These are phyloP conservation scores for Hypoxylon sp. DNA, from an alignment of 2,329 filamentous ascomycete species.

Conservation along the genomic window DNA sequence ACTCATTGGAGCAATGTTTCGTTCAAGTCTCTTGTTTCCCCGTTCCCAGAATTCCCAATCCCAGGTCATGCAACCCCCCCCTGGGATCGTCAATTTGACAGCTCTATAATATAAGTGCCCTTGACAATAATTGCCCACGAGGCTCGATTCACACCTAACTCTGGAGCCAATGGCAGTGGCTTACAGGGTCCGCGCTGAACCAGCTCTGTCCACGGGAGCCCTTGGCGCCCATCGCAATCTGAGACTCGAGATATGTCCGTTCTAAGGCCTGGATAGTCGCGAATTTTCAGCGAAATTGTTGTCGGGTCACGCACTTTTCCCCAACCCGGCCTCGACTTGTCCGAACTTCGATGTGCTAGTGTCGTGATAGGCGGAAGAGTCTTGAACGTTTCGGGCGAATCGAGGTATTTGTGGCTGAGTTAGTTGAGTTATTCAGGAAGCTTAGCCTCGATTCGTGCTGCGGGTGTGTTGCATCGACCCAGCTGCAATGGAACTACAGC, in stretches of 20 bases:
- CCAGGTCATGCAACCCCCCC: constrained; percentile 37
- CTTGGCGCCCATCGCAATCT: constrained; percentile 35
- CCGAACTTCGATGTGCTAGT: constrained; percentile 28
- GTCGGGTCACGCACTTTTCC: constrained; percentile 42
- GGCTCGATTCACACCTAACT: constrained; percentile 31
- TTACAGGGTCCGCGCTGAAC: constrained; percentile 27
- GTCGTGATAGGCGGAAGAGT: constrained; percentile 34
- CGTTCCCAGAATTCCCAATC: constrained; percentile 17
- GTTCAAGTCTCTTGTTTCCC: constrained; percentile 7
- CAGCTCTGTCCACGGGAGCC: constrained; percentile 27
- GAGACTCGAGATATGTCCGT: constrained; percentile 24
- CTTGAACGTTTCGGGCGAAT: constrained; percentile 41
- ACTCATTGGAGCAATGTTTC: constrained; percentile 20
- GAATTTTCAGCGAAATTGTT: constrained; percentile 19
- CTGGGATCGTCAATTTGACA: constrained; percentile 34
- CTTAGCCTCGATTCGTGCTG: constrained; percentile 40
- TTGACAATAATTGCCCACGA: constrained; percentile 40
- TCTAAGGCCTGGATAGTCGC: constrained; percentile 18
- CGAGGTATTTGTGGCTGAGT: constrained; percentile 41
- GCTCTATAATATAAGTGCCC: constrained; percentile 40
- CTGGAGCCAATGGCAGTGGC: constrained; percentile 28
- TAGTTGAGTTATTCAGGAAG: constrained; percentile 40
- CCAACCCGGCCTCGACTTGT: constrained; percentile 35
- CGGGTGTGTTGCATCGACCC: constrained; percentile 44
- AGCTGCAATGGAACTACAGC: constrained; percentile 37